Percentiles rank a stretch among this genome's conserved stretches.
These are phyloP conservation scores for Lachancea cidri DNA, from an alignment of 805 yeast genomes.

Conservation along the genomic window DNA sequence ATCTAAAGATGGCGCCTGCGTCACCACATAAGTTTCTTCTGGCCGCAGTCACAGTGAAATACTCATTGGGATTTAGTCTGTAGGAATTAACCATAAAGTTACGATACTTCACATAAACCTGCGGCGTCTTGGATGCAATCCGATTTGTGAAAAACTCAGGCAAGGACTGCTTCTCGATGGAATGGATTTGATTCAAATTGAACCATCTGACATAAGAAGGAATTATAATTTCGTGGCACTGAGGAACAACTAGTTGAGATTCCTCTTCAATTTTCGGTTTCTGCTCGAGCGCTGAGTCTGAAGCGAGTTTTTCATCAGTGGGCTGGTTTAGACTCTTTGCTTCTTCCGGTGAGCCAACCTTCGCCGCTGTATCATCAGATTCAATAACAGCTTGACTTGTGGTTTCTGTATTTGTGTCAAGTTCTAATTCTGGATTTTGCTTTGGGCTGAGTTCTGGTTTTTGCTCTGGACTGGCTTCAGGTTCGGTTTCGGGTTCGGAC, in stretches of 20 bases:
- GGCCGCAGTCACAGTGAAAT: slow-evolving; percentile 80
- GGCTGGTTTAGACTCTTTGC: not conserved
- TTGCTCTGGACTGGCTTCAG: not conserved
- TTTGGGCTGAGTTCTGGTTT: too few species aligned
- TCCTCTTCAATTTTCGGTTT: too few species aligned
- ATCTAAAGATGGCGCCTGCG: slow-evolving; percentile 75
- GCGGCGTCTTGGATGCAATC: slow-evolving; percentile 75
- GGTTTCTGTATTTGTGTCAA: not conserved
- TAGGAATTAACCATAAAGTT: slow-evolving; percentile 91
- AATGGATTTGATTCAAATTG: slow-evolving; percentile 61
- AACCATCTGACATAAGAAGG: slow-evolving; percentile 95
- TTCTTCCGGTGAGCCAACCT: not conserved
- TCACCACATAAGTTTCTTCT: slow-evolving; percentile 88
- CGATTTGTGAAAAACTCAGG: slow-evolving; percentile 83
- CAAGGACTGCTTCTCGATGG: slow-evolving; percentile 72
- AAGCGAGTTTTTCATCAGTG: not conserved
- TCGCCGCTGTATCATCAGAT: not conserved
- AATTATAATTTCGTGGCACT: slow-evolving; percentile 75
- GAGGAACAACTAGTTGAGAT: slow-evolving; percentile 35
- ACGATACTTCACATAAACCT: slow-evolving; percentile 73
- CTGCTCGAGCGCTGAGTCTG: too few species aligned
- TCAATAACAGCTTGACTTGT: not conserved
- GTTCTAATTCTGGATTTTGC: too few species aligned
- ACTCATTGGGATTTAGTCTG: slow-evolving; percentile 80
- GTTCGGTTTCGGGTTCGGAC: not conserved